Evolutionary conservation across 140 eudicot genomes (phyloP), one percentile per base, ranked within the genome.

Genomic region (Senecio squalidus): DNA sequence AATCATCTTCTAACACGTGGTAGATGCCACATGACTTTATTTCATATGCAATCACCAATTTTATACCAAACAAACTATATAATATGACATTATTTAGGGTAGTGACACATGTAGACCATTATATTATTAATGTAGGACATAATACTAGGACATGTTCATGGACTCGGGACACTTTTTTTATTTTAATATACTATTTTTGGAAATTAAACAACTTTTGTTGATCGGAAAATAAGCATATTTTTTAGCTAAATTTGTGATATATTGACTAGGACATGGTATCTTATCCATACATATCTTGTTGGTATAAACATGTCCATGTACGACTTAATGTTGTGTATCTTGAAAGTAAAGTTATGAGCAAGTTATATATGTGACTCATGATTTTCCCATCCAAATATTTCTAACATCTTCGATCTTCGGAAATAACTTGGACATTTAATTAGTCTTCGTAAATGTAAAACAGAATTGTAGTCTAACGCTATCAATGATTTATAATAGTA

Each of bases 71-170:
- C 26, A 51, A 70, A 52, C 56, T 25, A 50, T 51, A 56, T 17
- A 60, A 49, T 61, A 44, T 20, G 16, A 4, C 58, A 34, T 36
- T 26, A 38, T 48, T 38, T 5, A 31, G 11, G 54, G 60, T 60
- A 27, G 70, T 53, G 76, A 70, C 76, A 70, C 58, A 55, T 70
- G 65, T 55, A 31, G 43, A 24, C 31, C 64, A 62, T 29, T 10
- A 10, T 46, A 28, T 27, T 20, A 26, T 25, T 48, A 55, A 27
- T 67, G 72, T 41, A 31, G 29, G 20, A 40, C 34, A 57, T 34
- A 41, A 48, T 51, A 68, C 39, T 15, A 34, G n/a, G 66, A 67
- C 72, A 31, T 58, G 54, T 26, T 30, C 44, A 58, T 57, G 52
- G 59, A 46, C 61, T 59, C 23, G 7, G 9, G 17, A 48, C 33